Evolutionary conservation across 352 stramenopile species (phyloP).

Genomic region (Phytophthora pini): DNA sequence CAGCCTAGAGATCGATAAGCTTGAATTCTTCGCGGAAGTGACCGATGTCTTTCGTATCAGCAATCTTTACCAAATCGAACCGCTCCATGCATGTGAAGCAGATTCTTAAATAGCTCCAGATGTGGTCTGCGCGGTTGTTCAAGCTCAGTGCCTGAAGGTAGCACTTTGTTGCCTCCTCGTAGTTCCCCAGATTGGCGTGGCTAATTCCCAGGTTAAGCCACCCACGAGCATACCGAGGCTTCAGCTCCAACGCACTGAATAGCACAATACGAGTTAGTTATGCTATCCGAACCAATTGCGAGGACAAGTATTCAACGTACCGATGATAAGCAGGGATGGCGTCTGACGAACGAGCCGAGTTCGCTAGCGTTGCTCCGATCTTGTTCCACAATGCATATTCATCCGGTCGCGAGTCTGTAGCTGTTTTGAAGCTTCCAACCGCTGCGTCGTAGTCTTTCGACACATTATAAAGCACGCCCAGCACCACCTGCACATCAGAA

Average conservation of each 20-base stretch:
- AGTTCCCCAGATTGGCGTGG: constrained; percentile 96
- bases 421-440: constrained; percentile 88
- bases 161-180: constrained; percentile 95
- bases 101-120: constrained; percentile 99
- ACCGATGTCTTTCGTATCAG: constrained; percentile 83
- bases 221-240: constrained; percentile 96
- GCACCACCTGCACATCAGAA: constrained; percentile 89
- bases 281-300: background rate
- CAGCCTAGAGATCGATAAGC: constrained; percentile 74
- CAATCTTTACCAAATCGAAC: constrained; percentile 96
- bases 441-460: constrained; percentile 96
- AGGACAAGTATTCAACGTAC: constrained; percentile 39
- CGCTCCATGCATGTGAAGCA: constrained; percentile 97
- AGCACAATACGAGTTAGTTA: constrained; percentile 23
- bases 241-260: constrained; percentile 92
- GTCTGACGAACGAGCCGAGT: constrained; percentile 93
- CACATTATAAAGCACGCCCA: constrained; percentile 98
- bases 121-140: constrained; percentile 96
- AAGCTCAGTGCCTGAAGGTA: constrained; percentile 97
- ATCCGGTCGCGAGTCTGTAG: constrained; percentile 79
- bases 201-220: constrained; percentile 99
- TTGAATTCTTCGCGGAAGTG: constrained; percentile 89
- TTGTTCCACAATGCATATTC: constrained; percentile 99
- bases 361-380: constrained; percentile 96
- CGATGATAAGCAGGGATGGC: constrained; percentile 94